Evolutionary conservation across 1,139 yeast genomes (phyloP).

Genomic region (Protomyces inouyei): DNA sequence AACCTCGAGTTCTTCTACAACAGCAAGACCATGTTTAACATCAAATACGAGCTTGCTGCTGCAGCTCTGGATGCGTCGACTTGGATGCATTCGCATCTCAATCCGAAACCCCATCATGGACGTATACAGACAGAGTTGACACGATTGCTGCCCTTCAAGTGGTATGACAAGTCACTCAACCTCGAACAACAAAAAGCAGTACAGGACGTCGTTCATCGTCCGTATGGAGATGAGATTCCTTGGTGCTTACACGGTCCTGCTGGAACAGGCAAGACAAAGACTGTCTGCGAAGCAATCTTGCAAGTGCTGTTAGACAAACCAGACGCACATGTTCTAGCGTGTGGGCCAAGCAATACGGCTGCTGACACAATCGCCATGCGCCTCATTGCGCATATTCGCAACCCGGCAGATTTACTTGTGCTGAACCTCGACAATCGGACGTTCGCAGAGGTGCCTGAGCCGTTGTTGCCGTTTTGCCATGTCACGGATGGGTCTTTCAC

Average conservation of each 20-base stretch:
- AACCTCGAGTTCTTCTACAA: slow-evolving; percentile 29
- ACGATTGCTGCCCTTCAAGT: slow-evolving; percentile 24
- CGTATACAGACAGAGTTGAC: slow-evolving; percentile 23
- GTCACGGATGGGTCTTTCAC: slow-evolving; percentile 28
- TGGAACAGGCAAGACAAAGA: slow-evolving; percentile 33
- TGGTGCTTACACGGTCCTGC: slow-evolving; percentile 33
- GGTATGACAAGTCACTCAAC: slow-evolving; percentile 30
- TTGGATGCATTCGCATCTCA: slow-evolving; percentile 21
- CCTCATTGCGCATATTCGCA: slow-evolving; percentile 19
- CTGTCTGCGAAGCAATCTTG: slow-evolving; percentile 31
- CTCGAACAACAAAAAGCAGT: slow-evolving; percentile 29
- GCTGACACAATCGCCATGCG: slow-evolving; percentile 33
- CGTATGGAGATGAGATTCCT: slow-evolving; percentile 28
- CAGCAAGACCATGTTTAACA: not conserved
- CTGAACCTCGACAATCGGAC: slow-evolving; percentile 27
- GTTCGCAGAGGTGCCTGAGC: slow-evolving; percentile 31
- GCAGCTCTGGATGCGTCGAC: slow-evolving; percentile 7
- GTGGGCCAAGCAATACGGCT: slow-evolving; percentile 32
- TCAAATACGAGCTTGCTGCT: not conserved
- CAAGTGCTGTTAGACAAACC: slow-evolving; percentile 24
- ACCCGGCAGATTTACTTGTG: slow-evolving; percentile 29
- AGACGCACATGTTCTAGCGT: slow-evolving; percentile 7
- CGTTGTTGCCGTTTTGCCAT: slow-evolving; percentile 30
- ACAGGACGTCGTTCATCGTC: slow-evolving; percentile 22
- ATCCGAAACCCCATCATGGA: slow-evolving; percentile 28